Percentiles rank a stretch among this genome's conserved stretches.
Evolutionary conservation across 495 filamentous ascomycete species (phyloP).

Genomic region (Podospora pseudocomata): DNA sequence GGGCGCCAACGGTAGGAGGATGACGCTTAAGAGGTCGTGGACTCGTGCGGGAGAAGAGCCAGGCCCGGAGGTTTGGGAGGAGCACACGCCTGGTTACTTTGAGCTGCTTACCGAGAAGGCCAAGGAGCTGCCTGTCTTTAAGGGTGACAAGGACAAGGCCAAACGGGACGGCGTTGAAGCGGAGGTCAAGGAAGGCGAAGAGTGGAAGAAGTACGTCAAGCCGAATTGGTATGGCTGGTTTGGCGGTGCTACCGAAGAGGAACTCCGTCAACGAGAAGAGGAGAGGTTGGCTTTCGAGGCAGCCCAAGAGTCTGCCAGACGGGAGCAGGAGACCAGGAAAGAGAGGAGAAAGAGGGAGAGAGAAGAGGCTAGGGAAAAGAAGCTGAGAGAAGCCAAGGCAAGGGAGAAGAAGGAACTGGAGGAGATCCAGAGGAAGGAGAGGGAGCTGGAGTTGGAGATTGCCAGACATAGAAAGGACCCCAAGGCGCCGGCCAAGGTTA

Average conservation of each 20-base stretch:
- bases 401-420: neutral
- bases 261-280: neutral
- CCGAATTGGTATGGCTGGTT: neutral
- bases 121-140: constrained; percentile 32
- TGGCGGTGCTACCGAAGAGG: neutral
- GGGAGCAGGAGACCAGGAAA: constrained; percentile 38
- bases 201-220: neutral
- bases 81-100: constrained; percentile 9
- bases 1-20: neutral
- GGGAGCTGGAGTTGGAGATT: neutral
- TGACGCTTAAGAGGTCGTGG: neutral
- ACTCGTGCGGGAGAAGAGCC: neutral
- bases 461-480: neutral
- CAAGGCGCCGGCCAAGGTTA: neutral
- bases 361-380: neutral
- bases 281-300: neutral
- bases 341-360: constrained; percentile 38
- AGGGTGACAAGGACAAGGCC: constrained; percentile 23
- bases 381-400: neutral
- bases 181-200: neutral
- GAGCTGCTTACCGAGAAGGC: constrained; percentile 9
- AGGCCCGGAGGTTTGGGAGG: constrained; percentile 10
- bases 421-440: neutral
- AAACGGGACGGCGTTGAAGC: neutral
- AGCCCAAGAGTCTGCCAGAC: neutral